Base-by-base conservation (phyloP, 129 eudicot species). In the Tanacetum coccineum region DNA sequence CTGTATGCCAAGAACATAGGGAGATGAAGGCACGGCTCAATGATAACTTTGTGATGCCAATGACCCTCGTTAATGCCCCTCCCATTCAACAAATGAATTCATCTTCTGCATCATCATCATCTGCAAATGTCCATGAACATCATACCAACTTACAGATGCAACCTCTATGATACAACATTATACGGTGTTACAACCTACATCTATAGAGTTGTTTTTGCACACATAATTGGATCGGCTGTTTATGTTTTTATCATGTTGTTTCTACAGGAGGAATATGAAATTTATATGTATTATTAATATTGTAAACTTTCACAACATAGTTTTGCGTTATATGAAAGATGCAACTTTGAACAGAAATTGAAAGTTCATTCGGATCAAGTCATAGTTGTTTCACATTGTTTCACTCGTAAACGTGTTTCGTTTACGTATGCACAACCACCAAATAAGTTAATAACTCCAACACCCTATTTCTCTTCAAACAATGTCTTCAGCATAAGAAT, bases 1-100 rank as follows among this genome's bases (percentile, higher is more conserved):
- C 98, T 13, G 42, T 93, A 76, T 93, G 98, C 87, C 98, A 93
- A 81, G 98, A 93, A 82, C 98, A 93, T 79, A 67, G 96, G 76
- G 98, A 93, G 67, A 80, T 93, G 96, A 93, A 86, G 64, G 80
- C 83, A 8, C 90, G 92, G 13, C 85, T 93, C 2, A 78, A 96
- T 26, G 98, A 93, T 39, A 81, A 86, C 59, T 40, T 62, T 62
- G 87, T 67, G 67, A 74, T 73, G 84, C 89, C 89, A 59, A 93
- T 93, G 96, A 93, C 98, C 9, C 55, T 88, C 0, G 85, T 93
- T 25, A 93, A 88, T 61, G 90, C 98, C 18, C 98, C 98, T 56
- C 95, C 95, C 3, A 85, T 82, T 32, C 98, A 93, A 66, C 90
- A 88, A 71, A 93, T 93, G 98, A 81, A 67, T 63, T 71, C 89